Conservation (phyloP, 225 moss, liverwort and hornwort species). For the Pseudisothecium myosuroides region DNA sequence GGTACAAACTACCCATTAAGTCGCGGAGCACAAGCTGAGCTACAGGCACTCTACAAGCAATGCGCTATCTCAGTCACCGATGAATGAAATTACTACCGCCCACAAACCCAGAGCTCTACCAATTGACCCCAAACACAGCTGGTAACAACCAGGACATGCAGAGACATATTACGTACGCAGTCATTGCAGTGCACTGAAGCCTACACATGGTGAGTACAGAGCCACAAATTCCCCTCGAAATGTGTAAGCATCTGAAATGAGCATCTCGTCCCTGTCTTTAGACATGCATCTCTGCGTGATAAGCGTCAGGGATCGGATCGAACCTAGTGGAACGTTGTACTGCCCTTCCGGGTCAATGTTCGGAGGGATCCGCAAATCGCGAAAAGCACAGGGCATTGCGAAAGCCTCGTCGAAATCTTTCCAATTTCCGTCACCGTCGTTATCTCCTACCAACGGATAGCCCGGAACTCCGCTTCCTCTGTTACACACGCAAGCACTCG, state of each 20-base stretch:
- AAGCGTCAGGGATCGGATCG: neutral
- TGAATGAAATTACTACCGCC: too few relatives aligned
- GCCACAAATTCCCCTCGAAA: neutral
- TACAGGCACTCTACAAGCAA: too few relatives aligned
- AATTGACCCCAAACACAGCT: neutral
- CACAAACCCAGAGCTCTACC: neutral
- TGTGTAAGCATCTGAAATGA: neutral
- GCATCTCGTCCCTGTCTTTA: neutral
- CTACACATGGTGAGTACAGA: too few relatives aligned
- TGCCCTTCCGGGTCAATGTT: neutral
- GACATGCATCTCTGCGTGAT: neutral
- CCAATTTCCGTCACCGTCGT: neutral
- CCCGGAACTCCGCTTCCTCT: neutral
- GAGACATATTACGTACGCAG: neutral
- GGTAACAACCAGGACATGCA: neutral
- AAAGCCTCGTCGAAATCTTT: neutral
- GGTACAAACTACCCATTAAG: neutral
- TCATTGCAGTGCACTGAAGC: too few relatives aligned
- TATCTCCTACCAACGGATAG: neutral
- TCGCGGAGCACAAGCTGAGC: neutral
- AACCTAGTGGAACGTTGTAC: neutral
- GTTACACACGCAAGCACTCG: neutral
- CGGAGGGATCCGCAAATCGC: neutral
- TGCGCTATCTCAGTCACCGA: neutral
- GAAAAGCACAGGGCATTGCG: neutral